These are phyloP conservation scores for Mycena filopes DNA, from an alignment of 768 basidiomycete species.

Conservation along the genomic window DNA sequence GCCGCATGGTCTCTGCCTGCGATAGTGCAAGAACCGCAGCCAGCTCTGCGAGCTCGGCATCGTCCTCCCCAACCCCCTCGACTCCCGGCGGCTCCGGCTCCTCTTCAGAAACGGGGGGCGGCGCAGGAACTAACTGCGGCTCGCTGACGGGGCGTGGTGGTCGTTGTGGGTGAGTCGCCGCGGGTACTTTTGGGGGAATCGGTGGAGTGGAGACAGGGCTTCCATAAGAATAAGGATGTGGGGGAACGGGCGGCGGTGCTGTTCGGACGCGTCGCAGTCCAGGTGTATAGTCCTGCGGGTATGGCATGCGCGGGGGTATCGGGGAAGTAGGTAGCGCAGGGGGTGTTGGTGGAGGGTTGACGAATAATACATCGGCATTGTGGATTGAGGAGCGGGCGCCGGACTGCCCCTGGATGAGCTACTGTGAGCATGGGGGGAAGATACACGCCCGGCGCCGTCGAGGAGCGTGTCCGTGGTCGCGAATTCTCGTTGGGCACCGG, in stretches of 20 bases:
- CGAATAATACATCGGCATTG: slow-evolving; percentile 39
- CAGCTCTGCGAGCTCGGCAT: slow-evolving; percentile 42
- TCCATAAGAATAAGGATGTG: slow-evolving; percentile 20
- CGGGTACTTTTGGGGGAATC: slow-evolving; percentile 52
- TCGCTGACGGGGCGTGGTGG: slow-evolving; percentile 32
- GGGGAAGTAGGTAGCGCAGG: slow-evolving; percentile 42
- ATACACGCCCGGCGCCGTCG: slow-evolving; percentile 36
- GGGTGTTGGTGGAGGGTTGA: slow-evolving; percentile 41
- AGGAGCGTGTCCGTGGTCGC: slow-evolving; percentile 15
- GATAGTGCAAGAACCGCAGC: slow-evolving; percentile 60
- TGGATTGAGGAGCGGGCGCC: slow-evolving; percentile 33
- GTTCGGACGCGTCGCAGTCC: slow-evolving; percentile 33
- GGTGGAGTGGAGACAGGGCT: slow-evolving; percentile 27
- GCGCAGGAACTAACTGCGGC: slow-evolving; percentile 7
- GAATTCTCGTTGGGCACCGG: no score
- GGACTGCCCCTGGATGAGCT: slow-evolving; percentile 34
- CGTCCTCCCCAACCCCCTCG: slow-evolving; percentile 45
- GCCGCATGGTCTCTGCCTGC: slow-evolving; percentile 49
- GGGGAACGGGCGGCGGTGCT: slow-evolving; percentile 40
- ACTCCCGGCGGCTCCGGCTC: neutral
- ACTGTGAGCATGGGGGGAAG: slow-evolving; percentile 33
- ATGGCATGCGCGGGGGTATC: slow-evolving; percentile 39
- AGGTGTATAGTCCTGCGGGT: slow-evolving; percentile 28
- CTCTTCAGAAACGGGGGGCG: neutral
- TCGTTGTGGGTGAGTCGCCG: slow-evolving; percentile 27